Conservation (phyloP, 2,329 filamentous ascomycete genomes). For the Cladophialophora chaetospira region DNA sequence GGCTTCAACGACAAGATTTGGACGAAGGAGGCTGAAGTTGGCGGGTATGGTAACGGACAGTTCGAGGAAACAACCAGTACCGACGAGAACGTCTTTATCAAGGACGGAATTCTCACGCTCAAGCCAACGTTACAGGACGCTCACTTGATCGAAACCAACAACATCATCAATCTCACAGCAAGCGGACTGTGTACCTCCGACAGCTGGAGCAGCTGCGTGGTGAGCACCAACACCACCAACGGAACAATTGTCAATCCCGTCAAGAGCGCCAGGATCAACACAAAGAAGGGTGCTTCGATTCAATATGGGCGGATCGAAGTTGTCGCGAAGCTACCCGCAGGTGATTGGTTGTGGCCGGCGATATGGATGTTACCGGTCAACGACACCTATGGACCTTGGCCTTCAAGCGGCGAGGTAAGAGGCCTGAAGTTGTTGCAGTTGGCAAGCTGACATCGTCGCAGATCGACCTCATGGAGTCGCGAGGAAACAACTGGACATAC, state of each 20-base stretch:
- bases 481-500: constrained; percentile 80
- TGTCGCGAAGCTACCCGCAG: constrained; percentile 70
- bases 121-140: constrained; percentile 75
- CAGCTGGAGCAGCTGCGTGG: constrained; percentile 63
- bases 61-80: constrained; percentile 74
- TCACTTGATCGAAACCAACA: constrained; percentile 65
- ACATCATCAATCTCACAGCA: constrained; percentile 66
- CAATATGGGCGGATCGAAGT: constrained; percentile 83
- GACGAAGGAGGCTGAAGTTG: constrained; percentile 69
- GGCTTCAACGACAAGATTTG: constrained; percentile 57
- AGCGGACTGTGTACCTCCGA: constrained; percentile 69
- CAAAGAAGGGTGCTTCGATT: constrained; percentile 68
- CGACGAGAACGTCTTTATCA: constrained; percentile 73
- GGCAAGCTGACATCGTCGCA: neutral
- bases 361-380: constrained; percentile 84
- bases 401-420: constrained; percentile 65
- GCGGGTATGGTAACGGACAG: constrained; percentile 65
- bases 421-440: neutral
- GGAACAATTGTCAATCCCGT: constrained; percentile 75
- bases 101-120: constrained; percentile 71
- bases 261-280: constrained; percentile 76
- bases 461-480: constrained; percentile 79
- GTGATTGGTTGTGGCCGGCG: constrained; percentile 90
- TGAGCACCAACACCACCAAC: constrained; percentile 74
- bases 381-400: constrained; percentile 75